Conservation (phyloP, 129 eudicot genomes). For the Cynara cardunculus region DNA sequence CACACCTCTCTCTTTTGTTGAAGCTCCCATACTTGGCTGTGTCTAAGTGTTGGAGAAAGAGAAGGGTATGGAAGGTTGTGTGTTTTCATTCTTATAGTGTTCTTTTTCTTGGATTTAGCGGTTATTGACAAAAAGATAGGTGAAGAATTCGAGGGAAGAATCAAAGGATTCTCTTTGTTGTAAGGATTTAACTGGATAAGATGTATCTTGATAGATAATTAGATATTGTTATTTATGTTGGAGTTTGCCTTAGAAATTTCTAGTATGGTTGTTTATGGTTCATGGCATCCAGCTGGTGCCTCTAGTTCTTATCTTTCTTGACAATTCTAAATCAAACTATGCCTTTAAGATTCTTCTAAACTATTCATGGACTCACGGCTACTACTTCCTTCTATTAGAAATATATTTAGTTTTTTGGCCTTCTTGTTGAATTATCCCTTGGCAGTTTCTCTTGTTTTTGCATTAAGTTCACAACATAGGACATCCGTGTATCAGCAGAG, state of each 20-base stretch:
- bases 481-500: not conserved
- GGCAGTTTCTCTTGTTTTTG: constrained; percentile 17
- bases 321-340: constrained; percentile 3
- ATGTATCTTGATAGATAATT: constrained; percentile 11
- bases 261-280: constrained; percentile 13
- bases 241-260: not conserved
- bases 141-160: constrained; percentile 7
- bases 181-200: constrained; percentile 20
- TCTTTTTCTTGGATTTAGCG: not conserved
- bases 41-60: not conserved
- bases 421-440: constrained; percentile 3
- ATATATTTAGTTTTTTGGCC: not conserved
- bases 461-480: not conserved
- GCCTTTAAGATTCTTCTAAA: not conserved
- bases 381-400: not conserved
- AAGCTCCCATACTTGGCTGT: constrained; percentile 33
- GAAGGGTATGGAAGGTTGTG: constrained; percentile 14
- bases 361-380: not conserved
- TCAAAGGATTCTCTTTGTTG: constrained; percentile 29
- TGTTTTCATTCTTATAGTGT: constrained; percentile 23
- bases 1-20: constrained; percentile 40
- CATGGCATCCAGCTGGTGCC: constrained; percentile 6
- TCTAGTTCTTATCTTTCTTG: constrained; percentile 18
- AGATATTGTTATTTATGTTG: not conserved
- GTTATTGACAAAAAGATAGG: constrained; percentile 12